Base-by-base conservation (phyloP, 1,139 yeast genomes). In the Petasospora rhodanensis region DNA sequence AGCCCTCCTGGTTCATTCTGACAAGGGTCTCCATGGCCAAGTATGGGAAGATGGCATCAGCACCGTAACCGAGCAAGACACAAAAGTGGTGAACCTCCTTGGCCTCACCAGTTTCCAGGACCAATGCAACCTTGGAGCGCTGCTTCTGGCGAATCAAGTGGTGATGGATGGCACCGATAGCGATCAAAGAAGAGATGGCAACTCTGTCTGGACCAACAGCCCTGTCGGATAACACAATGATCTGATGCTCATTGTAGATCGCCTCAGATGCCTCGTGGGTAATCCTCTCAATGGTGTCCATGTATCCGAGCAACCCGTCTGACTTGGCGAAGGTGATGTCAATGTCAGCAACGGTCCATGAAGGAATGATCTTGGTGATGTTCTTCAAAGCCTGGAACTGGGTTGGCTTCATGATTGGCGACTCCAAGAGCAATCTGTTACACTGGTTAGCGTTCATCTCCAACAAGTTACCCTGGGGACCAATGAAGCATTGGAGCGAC, bases 101-200 rank as follows among this genome's bases (percentile, higher is more conserved):
- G 14, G 97, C 97, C 63, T 91, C 98, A 33, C 94, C 96, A 28
- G 97, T 80, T 66, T 91, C 96, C 43, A 89, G 71, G 43, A 91
- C 66, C 46, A 91, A 63, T 4, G 97, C 97, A 43, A 89, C 96
- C 59, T 86, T 85, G 23, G 97, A 84, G 63, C 98, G 87, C 61
- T 85, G 95, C 66, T 89, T 91, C 60, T 87, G 94, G 62, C 95
- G 77, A 42, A 91, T 96, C 59, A 91, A 72, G 59, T 87, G 95
- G 61, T 91, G 97, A 63, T 91, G 98, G 37, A 91, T 95, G 22
- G 97, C 93, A 64, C 97, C 96, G 38, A 83, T 70, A n/a, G 98
- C 97, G 49, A 89, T 72, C 51, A 91, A 67, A n/a, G 95, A 85
- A 34, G 95, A 81, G 29, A 91, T 75, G 17, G 97, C 77, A 26